Evolutionary conservation across 1,284 basidiomycete species (phyloP).

Genomic region (Moniliella sp.): DNA sequence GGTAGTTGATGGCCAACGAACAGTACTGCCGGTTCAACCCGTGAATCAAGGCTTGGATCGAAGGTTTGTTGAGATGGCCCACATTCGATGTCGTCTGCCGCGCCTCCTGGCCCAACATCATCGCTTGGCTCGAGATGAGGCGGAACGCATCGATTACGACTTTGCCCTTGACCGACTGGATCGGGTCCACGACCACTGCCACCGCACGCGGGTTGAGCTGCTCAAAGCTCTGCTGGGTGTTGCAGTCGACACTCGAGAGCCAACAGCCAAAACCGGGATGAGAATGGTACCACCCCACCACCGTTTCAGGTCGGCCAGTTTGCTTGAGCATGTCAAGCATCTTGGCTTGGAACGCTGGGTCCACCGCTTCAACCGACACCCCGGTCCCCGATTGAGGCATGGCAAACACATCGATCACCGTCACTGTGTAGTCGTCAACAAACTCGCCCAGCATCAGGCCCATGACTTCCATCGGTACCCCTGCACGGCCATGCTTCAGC

Average conservation of each 20-base stretch:
- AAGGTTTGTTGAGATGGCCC: conserved; percentile 93
- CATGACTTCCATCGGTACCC: conserved; percentile 99
- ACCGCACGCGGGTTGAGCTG: conserved; percentile 81
- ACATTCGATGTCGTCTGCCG: conserved; percentile 95
- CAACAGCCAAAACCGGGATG: conserved; percentile 99
- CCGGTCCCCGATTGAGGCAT: conserved; percentile 2
- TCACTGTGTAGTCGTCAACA: conserved; percentile 67
- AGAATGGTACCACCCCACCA: conserved; percentile 99
- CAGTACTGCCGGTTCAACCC: conserved; percentile 34
- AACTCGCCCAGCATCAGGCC: conserved; percentile 97
- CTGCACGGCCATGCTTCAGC: conserved; percentile 95
- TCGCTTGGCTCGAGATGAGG: conserved; percentile 30
- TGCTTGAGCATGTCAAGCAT: conserved; percentile 99
- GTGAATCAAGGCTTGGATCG: conserved; percentile 52
- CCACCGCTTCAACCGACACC: conserved; percentile 40
- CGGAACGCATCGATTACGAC: conserved; percentile 99
- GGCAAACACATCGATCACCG: conserved; percentile 82
- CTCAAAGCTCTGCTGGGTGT: conserved; percentile 99
- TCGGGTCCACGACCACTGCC: conserved; percentile 92
- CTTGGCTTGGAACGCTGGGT: conserved; percentile 93
- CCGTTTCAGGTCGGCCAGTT: conserved; percentile 88
- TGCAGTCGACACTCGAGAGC: conserved; percentile 94
- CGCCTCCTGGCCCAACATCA: conserved; percentile 61
- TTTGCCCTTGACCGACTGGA: conserved; percentile 74
- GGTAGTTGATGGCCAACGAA: conserved; percentile 31